A percentile compares a stretch with the other conserved stretches of the same genome.
Conservation (phyloP, 169 alveolate species). For the Eimeria falciformis region DNA sequence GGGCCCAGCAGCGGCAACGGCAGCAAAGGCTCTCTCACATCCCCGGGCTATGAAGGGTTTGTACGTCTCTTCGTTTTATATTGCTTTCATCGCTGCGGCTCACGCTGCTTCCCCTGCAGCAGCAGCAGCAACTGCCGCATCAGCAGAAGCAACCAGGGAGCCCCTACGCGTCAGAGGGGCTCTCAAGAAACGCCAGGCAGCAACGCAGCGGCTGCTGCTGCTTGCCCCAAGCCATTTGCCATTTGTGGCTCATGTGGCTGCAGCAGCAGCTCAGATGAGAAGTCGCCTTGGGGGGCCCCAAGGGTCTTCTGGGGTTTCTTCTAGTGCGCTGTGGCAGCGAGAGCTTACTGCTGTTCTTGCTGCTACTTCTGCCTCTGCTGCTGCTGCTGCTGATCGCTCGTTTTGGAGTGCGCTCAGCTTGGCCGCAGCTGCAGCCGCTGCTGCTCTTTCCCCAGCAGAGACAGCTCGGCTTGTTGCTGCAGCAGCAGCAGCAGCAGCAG, state of each 20-base stretch:
- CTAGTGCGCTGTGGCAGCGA: constrained; percentile 46
- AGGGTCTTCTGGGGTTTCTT: constrained; percentile 3
- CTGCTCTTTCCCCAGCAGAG: constrained; percentile 30
- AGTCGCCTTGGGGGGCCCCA: constrained; percentile 4
- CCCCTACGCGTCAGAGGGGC: constrained; percentile 45
- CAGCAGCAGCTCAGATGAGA: constrained; percentile 67
- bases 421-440: constrained; percentile 58
- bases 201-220: constrained; percentile 42
- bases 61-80: constrained; percentile 44
- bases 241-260: constrained; percentile 60
- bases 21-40: constrained; percentile 41
- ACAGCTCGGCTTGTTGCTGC: not conserved
- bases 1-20: constrained; percentile 66
- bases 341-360: constrained; percentile 35
- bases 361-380: constrained; percentile 50
- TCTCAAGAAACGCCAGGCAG: constrained; percentile 53
- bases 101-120: constrained; percentile 62
- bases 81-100: constrained; percentile 54
- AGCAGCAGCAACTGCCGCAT: constrained; percentile 40
- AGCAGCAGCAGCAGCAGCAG: constrained; percentile 64
- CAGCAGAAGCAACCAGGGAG: constrained; percentile 7
- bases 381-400: constrained; percentile 67
- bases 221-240: constrained; percentile 37
- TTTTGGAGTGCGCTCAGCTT: constrained; percentile 52
- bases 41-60: constrained; percentile 41